Base-by-base conservation (phyloP, 1,139 yeast species). In the Magnusiomyces suaveolens region DNA sequence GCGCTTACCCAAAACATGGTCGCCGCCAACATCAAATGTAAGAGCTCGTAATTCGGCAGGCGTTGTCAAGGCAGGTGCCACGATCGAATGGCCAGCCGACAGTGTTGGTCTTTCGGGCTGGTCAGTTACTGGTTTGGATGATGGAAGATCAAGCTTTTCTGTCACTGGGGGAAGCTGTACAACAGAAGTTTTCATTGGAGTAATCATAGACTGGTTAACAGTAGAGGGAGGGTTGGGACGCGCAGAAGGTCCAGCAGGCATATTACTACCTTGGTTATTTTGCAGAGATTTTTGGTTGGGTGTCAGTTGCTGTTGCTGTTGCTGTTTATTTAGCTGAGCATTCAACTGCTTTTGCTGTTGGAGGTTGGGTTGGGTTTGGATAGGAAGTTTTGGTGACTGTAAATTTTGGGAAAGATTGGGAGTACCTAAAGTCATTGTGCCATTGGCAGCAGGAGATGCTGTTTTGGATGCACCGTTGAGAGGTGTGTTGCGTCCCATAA, bases 51-150 rank as follows among this genome's bases (percentile, higher is more conserved):
- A 74, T 56, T 84, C 69, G 0, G 87, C 89, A 0, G 97, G 97
- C 1, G 92, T 81, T 38, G 82, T 83, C 68, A 78, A 76, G 46
- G 78, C 82, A 54, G 79, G 79, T 58, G 79, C 85, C 71, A 73
- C 79, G 63, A 83, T 78, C 2, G 96, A 89, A 52, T 82, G 79
- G n/a, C 97, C 97, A 50, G 94, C 94, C 29, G 89, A 77, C 53
- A 89, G 72, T 1, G 95, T 83, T 4, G 97, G 95, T 57, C 97
- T 77, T 54, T 80, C 78, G 26, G 79, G 80, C 57, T 81, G 79
- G 57, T 82, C 75, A 0, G 82, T 70, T 1, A 82, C 82, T 0
- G 94, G 81, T 2, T 75, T 75, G 1, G 87, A 83, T 8, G 82
- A 79, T 56, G 80, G 78, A 8, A 87, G 14, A 18, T 46, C 48